Evolutionary conservation across 192 early-diverging fungal species (phyloP).

Genomic region (Glomus cerebriforme): DNA sequence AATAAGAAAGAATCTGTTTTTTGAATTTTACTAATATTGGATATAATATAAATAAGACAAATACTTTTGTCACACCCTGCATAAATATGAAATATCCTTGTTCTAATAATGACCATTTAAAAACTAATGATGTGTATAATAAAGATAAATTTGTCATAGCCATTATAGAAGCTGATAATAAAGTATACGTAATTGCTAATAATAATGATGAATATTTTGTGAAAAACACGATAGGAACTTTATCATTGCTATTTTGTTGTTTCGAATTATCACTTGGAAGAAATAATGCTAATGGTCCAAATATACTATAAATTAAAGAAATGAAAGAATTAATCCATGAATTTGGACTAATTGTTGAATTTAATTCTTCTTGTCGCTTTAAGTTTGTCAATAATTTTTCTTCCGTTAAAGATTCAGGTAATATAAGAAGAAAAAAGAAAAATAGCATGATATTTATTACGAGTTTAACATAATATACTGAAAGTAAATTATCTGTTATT

Average conservation of each 20-base stretch:
- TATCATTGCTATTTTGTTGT: not conserved
- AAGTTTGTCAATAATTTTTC: slow-evolving; percentile 17
- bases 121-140: slow-evolving; percentile 16
- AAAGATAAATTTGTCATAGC: not conserved
- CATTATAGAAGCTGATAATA: not conserved
- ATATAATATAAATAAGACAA: slow-evolving; percentile 1
- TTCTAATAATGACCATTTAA: slow-evolving; percentile 17
- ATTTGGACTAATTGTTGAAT: not conserved
- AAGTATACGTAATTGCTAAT: not conserved
- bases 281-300: not conserved
- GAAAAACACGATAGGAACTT: not conserved
- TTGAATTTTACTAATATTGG: slow-evolving; percentile 15
- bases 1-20: not conserved
- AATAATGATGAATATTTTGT: not conserved
- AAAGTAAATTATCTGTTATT: slow-evolving; percentile 5
- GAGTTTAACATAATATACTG: slow-evolving; percentile 18
- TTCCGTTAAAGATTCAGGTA: slow-evolving; percentile 18
- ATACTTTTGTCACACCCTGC: not conserved
- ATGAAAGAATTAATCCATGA: not conserved
- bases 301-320: not conserved
- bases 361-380: not conserved
- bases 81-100: slow-evolving; percentile 18
- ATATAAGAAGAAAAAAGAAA: slow-evolving; percentile 5
- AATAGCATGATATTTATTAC: not conserved
- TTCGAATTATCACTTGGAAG: not conserved